Percentiles rank a stretch among this genome's conserved stretches.
These are phyloP conservation scores for Crithidia fasciculata DNA, from an alignment of 208 protist genomes.

Conservation along the genomic window DNA sequence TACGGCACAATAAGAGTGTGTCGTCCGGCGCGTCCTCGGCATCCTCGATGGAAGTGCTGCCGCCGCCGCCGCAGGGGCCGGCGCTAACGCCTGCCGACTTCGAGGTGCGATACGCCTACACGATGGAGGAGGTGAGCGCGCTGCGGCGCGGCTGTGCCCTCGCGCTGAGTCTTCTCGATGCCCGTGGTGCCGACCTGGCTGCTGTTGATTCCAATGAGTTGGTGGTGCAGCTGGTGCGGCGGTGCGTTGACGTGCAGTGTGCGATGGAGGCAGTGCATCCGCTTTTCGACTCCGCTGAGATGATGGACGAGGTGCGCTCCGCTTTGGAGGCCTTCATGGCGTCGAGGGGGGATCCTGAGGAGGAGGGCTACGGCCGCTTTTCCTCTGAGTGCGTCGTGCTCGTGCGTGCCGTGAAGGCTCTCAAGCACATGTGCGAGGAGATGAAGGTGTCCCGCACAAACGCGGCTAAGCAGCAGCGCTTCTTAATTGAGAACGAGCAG, in stretches of 20 bases:
- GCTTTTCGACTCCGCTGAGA: constrained; percentile 15
- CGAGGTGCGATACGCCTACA: constrained; percentile 5
- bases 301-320: constrained; percentile 17
- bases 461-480: constrained; percentile 37
- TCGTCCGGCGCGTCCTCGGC: neutral
- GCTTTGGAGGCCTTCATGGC: constrained; percentile 1
- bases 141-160: constrained; percentile 35
- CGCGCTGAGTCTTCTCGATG: constrained; percentile 29
- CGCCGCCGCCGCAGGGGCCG: constrained; percentile 5
- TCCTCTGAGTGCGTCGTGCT: constrained; percentile 28
- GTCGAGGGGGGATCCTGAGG: neutral
- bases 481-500: constrained; percentile 39
- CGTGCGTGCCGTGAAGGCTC: constrained; percentile 28
- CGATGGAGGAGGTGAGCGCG: constrained; percentile 24
- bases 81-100: constrained; percentile 7
- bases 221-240: constrained; percentile 38
- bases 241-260: constrained; percentile 41
- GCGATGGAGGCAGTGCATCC: constrained; percentile 32
- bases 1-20: neutral
- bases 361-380: constrained; percentile 5
- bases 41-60: constrained; percentile 8
- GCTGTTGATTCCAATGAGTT: constrained; percentile 30
- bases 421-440: constrained; percentile 28
- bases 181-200: constrained; percentile 10
- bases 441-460: constrained; percentile 28